Evolutionary conservation across 192 early-diverging fungal genomes (phyloP), one percentile per base, ranked within the genome.

Genomic region (Entophlyctis luteolus): DNA sequence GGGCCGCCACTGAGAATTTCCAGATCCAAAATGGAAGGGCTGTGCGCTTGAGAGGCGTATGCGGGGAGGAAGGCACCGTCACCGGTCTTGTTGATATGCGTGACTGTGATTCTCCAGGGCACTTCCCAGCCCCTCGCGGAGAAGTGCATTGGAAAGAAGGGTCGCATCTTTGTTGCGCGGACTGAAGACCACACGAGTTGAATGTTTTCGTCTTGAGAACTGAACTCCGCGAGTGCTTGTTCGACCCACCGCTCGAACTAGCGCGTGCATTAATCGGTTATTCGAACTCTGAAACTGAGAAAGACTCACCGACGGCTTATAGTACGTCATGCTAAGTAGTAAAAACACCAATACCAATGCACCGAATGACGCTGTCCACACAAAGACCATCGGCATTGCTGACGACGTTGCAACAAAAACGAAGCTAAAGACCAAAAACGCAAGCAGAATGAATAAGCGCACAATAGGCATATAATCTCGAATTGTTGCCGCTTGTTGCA

Each of bases 31-130:
- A n/a, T n/a, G n/a, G n/a, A n/a, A n/a, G n/a, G n/a, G n/a, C n/a
- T n/a, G n/a, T n/a, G n/a, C n/a, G n/a, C n/a, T n/a, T n/a, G n/a
- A n/a, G 58, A 45, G n/a, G 60, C 16, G 31, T 63, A 63, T 27
- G 60, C 60, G 4, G 60, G 60, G 2, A 63, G 36, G 34, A 63
- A 63, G 27, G 48, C 47, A 6, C 29, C 16, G 10, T 63, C 60
- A 29, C 60, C 60, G 10, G 48, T 45, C 60, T 63, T 63, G n/a
- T 63, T 63, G n/a, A 63, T 33, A 37, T 49, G 47, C n/a, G 60
- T 49, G 35, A 63, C 36, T 12, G 50, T 20, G 22, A 63, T 63
- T 20, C 29, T 47, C 60, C 60, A 63, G 14, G 60, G 60, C 14
- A 63, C 47, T 32, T 63, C 16, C 12, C 47, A 23, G 16, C 29